Evolutionary conservation across 805 yeast genomes (phyloP), one percentile per base, ranked within the genome.

Genomic region (Candida tammaniensis): DNA sequence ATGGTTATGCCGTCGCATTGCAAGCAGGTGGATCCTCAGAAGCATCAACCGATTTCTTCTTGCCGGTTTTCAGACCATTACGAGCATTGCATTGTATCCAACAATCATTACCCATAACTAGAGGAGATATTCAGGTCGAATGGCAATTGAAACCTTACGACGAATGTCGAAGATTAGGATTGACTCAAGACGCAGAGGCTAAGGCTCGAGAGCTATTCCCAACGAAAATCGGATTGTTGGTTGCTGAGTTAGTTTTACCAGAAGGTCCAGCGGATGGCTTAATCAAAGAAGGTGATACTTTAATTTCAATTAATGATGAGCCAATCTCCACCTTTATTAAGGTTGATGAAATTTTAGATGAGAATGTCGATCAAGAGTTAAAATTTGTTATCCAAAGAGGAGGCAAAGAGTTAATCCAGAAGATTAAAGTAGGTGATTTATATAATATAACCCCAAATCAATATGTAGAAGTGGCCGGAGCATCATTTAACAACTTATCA

Each of bases 1-100:
- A 84, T 47, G 96, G 96, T 3, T 60, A 78, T 51, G 96, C 91
- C 0, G 86, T 89, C 13, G 96, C 97, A 0, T 64, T 89, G 33
- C 96, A 87, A 59, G 97, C 97, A 2, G 97, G 97, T 52, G 97
- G 97, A 3, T 77, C 85, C 5, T 76, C 88, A 1, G 93, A 85
- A 46, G 89, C 96, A 1, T 86, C 96, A 0, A 89, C 96, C 0
- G 97, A 89, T 62, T 89, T 86, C 63, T 89, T 89, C 54, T 61
- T 89, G 32, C 97, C 97, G 0, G 76, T 89, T 6, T 80, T 79
- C 57, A 70, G 96, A 52, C 94, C 89, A 2, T 60, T 77, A 41
- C 75, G 97, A 44, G 96, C 96, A 0, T 70, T 89, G 44, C 64
- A 65, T 40, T 86, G 95, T 49, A 61, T 88, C 16, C 95, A 85